Evolutionary conservation across 2,329 filamentous ascomycete species (phyloP).

Genomic region (Xylaria hypoxylon): DNA sequence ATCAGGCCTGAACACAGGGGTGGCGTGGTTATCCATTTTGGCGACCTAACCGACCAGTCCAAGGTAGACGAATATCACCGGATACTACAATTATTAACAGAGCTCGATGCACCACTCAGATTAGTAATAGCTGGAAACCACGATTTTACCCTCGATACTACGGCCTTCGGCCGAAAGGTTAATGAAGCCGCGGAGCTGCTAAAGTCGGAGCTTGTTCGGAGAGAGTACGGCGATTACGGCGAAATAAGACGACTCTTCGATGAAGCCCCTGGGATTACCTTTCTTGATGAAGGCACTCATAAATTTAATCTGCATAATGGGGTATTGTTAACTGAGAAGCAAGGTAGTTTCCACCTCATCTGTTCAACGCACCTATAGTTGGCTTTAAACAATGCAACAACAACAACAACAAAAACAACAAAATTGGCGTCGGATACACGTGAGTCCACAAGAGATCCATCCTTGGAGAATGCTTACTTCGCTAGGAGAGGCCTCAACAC

Average conservation of each 20-base stretch:
- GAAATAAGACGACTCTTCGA: slow-evolving; percentile 56
- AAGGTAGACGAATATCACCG: slow-evolving; percentile 55
- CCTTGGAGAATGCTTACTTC: too few species aligned
- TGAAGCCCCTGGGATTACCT: slow-evolving; percentile 56
- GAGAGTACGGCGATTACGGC: slow-evolving; percentile 55
- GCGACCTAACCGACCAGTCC: slow-evolving; percentile 61
- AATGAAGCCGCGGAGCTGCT: slow-evolving; percentile 10
- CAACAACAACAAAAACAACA: too few species aligned
- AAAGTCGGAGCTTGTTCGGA: slow-evolving; percentile 41
- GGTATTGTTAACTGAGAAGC: too few species aligned
- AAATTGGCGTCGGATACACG: too few species aligned
- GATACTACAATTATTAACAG: slow-evolving; percentile 54
- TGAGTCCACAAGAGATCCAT: too few species aligned
- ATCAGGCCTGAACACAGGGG: slow-evolving; percentile 59
- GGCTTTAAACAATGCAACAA: too few species aligned
- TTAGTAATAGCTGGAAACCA: slow-evolving; percentile 65
- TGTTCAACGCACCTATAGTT: too few species aligned
- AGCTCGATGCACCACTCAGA: slow-evolving; percentile 59
- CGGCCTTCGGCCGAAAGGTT: slow-evolving; percentile 53
- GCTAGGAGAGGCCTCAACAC: too few species aligned
- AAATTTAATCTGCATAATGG: slow-evolving; percentile 62
- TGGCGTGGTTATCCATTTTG: slow-evolving; percentile 63
- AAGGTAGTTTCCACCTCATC: too few species aligned
- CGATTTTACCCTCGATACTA: slow-evolving; percentile 58
- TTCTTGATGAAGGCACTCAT: slow-evolving; percentile 64